These are phyloP conservation scores for Powellomyces hirtus DNA, from an alignment of 192 early-diverging fungal species.

Conservation along the genomic window DNA sequence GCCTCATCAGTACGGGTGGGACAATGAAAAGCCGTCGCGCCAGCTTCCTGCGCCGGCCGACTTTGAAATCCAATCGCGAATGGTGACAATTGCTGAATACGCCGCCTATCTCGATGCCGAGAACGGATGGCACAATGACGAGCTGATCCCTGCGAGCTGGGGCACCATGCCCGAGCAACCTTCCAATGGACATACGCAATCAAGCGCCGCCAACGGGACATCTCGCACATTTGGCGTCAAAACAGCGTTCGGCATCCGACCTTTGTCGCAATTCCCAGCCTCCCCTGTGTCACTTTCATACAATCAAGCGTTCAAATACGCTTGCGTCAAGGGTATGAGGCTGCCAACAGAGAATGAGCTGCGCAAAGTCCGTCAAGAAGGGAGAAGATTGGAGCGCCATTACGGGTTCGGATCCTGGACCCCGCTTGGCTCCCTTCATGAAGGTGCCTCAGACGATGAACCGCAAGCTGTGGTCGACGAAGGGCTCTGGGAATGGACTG, in stretches of 20 bases:
- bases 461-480: not conserved
- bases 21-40: slow-evolving; percentile 75
- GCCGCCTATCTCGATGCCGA: slow-evolving; percentile 46
- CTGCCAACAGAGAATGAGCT: slow-evolving; percentile 80
- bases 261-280: slow-evolving; percentile 45
- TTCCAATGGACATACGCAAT: too few relatives aligned
- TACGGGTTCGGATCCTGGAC: slow-evolving; percentile 69
- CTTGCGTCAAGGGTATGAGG: slow-evolving; percentile 50
- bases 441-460: not conserved
- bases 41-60: slow-evolving; percentile 28
- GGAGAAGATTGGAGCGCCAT: slow-evolving; percentile 51
- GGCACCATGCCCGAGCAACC: not conserved
- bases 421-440: slow-evolving; percentile 42
- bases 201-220: not conserved
- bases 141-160: slow-evolving; percentile 63
- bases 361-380: slow-evolving; percentile 27
- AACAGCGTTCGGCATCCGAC: slow-evolving; percentile 66
- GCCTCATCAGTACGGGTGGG: slow-evolving; percentile 75
- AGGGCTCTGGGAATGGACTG: slow-evolving; percentile 80
- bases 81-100: slow-evolving; percentile 81
- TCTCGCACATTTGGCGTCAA: slow-evolving; percentile 43
- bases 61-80: slow-evolving; percentile 72
- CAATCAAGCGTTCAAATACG: slow-evolving; percentile 71
- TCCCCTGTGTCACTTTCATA: slow-evolving; percentile 76
- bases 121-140: not conserved